Evolutionary conservation across 2,329 filamentous ascomycete species (phyloP).

Genomic region (Cladobotryum protrusum): DNA sequence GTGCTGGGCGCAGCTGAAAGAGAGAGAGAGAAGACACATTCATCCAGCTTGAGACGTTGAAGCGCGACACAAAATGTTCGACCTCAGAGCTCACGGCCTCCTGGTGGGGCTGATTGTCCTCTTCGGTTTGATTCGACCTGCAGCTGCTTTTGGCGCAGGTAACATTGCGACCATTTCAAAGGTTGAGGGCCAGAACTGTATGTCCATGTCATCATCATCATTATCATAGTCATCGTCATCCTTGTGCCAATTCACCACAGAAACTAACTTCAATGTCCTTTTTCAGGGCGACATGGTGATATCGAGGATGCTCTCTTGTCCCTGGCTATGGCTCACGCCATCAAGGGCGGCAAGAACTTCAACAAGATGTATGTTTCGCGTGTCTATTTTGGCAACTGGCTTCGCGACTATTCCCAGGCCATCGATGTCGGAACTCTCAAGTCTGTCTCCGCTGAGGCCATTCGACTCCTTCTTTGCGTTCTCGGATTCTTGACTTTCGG

Average conservation of each 20-base stretch:
- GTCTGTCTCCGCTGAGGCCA: conserved; percentile 82
- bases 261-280: not conserved
- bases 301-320: conserved; percentile 86
- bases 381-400: conserved; percentile 96
- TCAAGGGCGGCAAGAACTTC: conserved; percentile 67
- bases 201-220: conserved; percentile 20
- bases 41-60: not conserved
- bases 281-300: conserved; percentile 72
- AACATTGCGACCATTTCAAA: conserved; percentile 79
- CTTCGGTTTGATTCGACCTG: conserved; percentile 60
- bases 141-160: conserved; percentile 76
- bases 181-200: conserved; percentile 78
- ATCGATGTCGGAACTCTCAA: conserved; percentile 92
- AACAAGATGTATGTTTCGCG: conserved; percentile 80
- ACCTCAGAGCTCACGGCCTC: conserved; percentile 42
- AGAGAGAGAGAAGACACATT: too few species aligned
- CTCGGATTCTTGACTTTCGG: conserved; percentile 86
- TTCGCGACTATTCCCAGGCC: conserved; percentile 87
- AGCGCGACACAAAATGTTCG: conserved; percentile 35
- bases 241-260: not conserved
- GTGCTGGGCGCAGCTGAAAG: too few species aligned
- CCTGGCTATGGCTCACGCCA: conserved; percentile 51
- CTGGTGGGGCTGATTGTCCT: conserved; percentile 54
- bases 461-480: conserved; percentile 81
- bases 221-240: not conserved